Conservation (phyloP, 1,284 basidiomycete species). For the Cutaneotrichosporon sp. region DNA sequence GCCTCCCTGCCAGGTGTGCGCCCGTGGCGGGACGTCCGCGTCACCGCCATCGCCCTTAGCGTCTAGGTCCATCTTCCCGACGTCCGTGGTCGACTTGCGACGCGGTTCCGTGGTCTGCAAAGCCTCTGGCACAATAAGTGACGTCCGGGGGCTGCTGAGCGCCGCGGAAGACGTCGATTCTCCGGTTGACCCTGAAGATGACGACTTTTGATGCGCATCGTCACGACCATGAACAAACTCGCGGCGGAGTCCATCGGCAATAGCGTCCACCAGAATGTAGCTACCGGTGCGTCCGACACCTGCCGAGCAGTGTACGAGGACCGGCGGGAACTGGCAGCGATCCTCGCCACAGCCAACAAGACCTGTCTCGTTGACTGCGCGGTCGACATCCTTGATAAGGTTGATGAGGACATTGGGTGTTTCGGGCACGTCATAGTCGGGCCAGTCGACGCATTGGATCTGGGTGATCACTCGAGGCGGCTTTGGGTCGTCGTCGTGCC, state of each 20-base stretch:
- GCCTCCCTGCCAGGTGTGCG: background rate
- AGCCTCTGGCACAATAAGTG: no score
- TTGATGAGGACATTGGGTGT: conserved; percentile 66
- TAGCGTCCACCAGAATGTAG: conserved; percentile 81
- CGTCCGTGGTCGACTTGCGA: background rate
- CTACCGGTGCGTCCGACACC: conserved; percentile 88
- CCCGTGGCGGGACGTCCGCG: no score
- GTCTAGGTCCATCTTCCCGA: background rate
- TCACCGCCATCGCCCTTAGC: no score
- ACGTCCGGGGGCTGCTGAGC: no score
- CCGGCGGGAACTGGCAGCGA: conserved; percentile 38
- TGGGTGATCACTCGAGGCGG: conserved; percentile 59
- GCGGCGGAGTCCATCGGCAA: conserved; percentile 67
- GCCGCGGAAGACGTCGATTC: no score
- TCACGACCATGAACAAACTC: conserved; percentile 47
- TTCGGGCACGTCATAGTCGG: conserved; percentile 87
- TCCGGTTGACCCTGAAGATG: no score
- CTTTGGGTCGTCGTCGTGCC: conserved; percentile 58
- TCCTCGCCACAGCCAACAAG: conserved; percentile 24
- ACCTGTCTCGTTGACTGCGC: conserved; percentile 56
- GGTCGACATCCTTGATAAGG: conserved; percentile 60
- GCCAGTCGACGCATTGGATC: conserved; percentile 86
- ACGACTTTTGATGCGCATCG: background rate
- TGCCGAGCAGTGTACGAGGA: conserved; percentile 58
- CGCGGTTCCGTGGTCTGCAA: no score